Evolutionary conservation across 768 basidiomycete species (phyloP), one percentile per base, ranked within the genome.

Genomic region (Tylopilus plumbeoviolaceoides): DNA sequence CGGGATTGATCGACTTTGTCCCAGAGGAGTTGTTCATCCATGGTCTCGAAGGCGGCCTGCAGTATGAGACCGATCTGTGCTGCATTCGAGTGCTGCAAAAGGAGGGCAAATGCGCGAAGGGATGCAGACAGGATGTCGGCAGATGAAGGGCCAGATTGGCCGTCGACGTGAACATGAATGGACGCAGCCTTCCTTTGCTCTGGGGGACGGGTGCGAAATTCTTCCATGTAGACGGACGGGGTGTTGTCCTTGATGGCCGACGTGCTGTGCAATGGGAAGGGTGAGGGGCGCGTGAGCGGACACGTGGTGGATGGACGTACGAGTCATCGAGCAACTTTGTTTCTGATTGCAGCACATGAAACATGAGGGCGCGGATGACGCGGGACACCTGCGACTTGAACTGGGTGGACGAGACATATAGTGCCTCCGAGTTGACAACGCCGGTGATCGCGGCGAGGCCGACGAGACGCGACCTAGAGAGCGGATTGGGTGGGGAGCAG

Each of bases 81-180:
- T 9, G 86, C 86, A 58, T 88, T 87, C 5, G 89, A 83, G 60
- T 91, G 90, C 23, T 77, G 82, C 28, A 94, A 69, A 7, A 98
- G 72, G 4, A 83, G 78, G 47, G 84, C 84, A 9, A 92, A 67
- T 1, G 85, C 84, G 25, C 85, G 81, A 28, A 97, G 73, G 2
- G 84, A 78, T 8, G 90, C 87, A 35, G 81, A 82, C 0, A 86
- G 79, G 23, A 95, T 88, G 59, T 94, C 93, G 1, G 72, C 68
- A 46, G 73, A 75, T 1, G 84, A 79, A 23, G 94, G 92, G 0
- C 93, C 93, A 46, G 84, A 81, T 61, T 97, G 90, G 10, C 93
- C 93, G 58, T 95, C 88, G 15, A 93, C 71, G 65, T 95, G 93
- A 9, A 87, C 73, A 64, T 95, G 93, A 14, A 97, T 87, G 2